Evolutionary conservation across 306 rosid genomes (phyloP).

Genomic region (Cucumis cinereus): DNA sequence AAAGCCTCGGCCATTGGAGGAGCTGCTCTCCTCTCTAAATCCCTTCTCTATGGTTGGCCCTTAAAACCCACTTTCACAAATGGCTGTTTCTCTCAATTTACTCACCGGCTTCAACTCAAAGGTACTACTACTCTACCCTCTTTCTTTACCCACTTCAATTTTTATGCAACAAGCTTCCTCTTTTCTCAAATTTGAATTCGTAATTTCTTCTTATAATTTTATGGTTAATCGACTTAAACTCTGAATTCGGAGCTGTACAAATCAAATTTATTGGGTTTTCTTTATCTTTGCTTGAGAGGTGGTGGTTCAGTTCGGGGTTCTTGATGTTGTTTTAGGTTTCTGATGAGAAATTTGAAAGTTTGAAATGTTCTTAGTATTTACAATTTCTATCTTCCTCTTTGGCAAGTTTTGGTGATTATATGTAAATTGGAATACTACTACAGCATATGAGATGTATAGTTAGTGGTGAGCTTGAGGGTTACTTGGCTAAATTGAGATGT

Average conservation of each 20-base stretch:
- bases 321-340: not conserved
- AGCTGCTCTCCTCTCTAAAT: constrained; percentile 3
- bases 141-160: not conserved
- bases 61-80: constrained; percentile 12
- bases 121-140: constrained; percentile 19
- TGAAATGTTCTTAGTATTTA: not conserved
- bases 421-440: too few species aligned
- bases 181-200: not conserved
- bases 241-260: too few species aligned
- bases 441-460: not conserved
- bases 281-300: too few species aligned
- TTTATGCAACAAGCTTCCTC: not conserved
- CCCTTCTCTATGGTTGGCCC: constrained; percentile 37
- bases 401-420: not conserved
- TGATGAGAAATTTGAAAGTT: not conserved
- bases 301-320: too few species aligned
- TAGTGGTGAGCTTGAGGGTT: not conserved
- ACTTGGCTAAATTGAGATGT: not conserved
- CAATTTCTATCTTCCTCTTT: not conserved
- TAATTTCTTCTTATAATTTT: too few species aligned
- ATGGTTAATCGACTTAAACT: too few species aligned
- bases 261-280: too few species aligned
- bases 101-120: constrained; percentile 35
- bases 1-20: not conserved
- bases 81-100: constrained; percentile 59